Evolutionary conservation across 768 basidiomycete genomes (phyloP), one percentile per base, ranked within the genome.

Genomic region (Lactarius psammicola): DNA sequence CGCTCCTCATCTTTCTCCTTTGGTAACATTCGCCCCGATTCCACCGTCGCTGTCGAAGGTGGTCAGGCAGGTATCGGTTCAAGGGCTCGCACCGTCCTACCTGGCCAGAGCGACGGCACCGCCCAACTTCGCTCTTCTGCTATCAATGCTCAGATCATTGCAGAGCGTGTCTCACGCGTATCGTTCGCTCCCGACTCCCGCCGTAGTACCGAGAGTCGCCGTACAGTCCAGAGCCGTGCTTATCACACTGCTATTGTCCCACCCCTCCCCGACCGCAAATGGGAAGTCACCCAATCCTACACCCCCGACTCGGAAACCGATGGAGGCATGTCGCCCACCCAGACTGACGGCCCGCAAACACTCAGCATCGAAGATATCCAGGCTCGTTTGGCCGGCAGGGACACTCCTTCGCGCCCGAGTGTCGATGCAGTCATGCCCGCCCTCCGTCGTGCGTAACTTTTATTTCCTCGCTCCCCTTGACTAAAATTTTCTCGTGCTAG

Each of bases 391-490:
- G 75, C 77, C 38, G 78, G 77, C 40, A 71, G 74, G 20, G 75
- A 72, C 17, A 64, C 71, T 23, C 73, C 74, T 13, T 62, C 78
- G 1, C 77, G 79, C 55, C 74, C 78, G 9, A 76, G 80, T 67
- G 68, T 79, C 58, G 87, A 86, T 34, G 87, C 86, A 33, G 79
- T 90, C 18, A 80, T 87, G 78, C 88, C 89, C 3, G 90, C 90
- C 18, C 77, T 92, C 56, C 81, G 80, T 62, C 77, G 89, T 90
- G 74, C 71, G 88, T 80, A 31, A 40, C 40, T 60, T 65, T 61
- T 36, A 42, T 26, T 28, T 34, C 63, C 55, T 38, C 38, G 13
- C 71, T 44, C 40, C 60, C 66, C 44, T 66, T 67, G 4, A 7
- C 54, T 38, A 58, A 20, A 40, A 18, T 2, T 51, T 15, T 59